Evolutionary conservation across 352 stramenopile genomes (phyloP).

Genomic region (Phytophthora cactorum): DNA sequence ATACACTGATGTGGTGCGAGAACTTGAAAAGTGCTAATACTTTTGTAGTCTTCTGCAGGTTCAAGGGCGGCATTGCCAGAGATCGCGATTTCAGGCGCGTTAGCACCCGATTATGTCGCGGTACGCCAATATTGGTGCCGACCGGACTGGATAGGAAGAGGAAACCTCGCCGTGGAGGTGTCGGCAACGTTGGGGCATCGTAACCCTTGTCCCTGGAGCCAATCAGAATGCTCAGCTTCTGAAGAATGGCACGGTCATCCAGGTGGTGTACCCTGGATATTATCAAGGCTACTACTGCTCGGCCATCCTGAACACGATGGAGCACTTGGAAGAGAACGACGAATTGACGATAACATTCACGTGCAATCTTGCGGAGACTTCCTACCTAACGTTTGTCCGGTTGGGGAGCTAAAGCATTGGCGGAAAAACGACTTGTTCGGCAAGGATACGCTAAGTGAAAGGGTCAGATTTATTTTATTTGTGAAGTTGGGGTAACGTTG

Average conservation of each 20-base stretch:
- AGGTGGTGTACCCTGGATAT: not conserved
- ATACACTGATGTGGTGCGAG: not conserved
- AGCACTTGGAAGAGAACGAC: not conserved
- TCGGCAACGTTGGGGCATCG: not conserved
- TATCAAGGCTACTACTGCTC: not conserved
- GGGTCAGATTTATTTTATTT: too few species aligned
- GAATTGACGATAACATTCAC: not conserved
- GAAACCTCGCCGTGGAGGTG: not conserved
- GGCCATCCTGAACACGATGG: not conserved
- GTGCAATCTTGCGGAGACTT: not conserved
- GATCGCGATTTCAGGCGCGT: too few species aligned
- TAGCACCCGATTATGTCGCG: too few species aligned
- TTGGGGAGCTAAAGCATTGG: not conserved
- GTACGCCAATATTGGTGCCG: too few species aligned
- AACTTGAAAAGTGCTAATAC: not conserved
- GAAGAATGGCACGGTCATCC: not conserved
- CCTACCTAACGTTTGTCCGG: not conserved
- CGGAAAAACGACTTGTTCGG: too few species aligned
- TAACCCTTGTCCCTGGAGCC: not conserved
- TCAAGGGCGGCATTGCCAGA: slow-evolving; percentile 15
- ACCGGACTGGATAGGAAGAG: not conserved
- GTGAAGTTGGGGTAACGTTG: too few species aligned
- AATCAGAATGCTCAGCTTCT: not conserved
- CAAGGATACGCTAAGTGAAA: too few species aligned
- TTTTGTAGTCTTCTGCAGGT: slow-evolving; percentile 12